Evolutionary conservation across 257 asterid species (phyloP), one percentile per base, ranked within the genome.

Genomic region (Petunia secreta): DNA sequence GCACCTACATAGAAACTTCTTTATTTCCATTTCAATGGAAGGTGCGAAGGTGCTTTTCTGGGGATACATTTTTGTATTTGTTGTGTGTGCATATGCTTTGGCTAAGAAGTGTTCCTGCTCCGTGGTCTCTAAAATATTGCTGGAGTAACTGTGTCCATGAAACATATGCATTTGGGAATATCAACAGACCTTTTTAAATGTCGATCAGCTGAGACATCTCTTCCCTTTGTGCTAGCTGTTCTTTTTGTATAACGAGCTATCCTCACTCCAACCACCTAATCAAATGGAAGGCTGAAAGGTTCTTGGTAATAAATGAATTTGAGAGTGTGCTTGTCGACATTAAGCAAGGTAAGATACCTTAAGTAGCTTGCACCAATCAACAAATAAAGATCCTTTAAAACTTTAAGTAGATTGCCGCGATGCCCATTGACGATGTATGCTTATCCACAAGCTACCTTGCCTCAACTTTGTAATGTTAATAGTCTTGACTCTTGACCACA

Each of bases 131-230:
- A 25, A 10, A 46, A 46, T 69, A 48, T 48, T 38, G 40, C 59
- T 69, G 77, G 59, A 69, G 59, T 69, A 46, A 69, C n/a, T 69
- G 43, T 69, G 77, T 46, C 77, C 16, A 10, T 69, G 59, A 16
- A 69, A 69, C 77, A 69, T 46, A 25, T 69, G 59, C 77, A 46
- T 69, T 25, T 16, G 59, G 43, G 41, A 69, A 46, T 44, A 46
- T 69, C 59, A 10, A 25, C 77, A 69, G 25, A 69, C 25, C 43
- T 16, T 69, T 44, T 16, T 69, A 38, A 69, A 46, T 46, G 25
- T 46, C 25, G 46, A 38, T 69, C 77, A 4, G 3, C 77, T 46
- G 43, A 48, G 59, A 46, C 25, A 16, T 46, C 8, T 46, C 76
- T 46, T 46, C 43, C 14, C 58, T 69, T 9, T 69, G 77, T 46